A percentile compares a stretch with the other conserved stretches of the same genome.
Conservation (phyloP, 768 basidiomycete genomes). For the Boletus tylopilopsis region DNA sequence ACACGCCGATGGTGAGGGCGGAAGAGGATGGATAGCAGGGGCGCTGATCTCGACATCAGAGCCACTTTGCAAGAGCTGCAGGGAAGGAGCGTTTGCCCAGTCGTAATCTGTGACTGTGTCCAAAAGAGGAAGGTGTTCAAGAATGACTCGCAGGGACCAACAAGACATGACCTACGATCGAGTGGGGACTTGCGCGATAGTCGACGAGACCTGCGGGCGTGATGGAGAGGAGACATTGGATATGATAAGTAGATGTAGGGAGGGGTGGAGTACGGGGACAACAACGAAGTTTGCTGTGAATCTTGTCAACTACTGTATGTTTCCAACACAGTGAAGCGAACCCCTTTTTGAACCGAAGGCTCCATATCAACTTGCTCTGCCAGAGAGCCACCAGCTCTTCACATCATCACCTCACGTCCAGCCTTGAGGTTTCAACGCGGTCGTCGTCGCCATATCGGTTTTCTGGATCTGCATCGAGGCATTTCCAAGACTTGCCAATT, state of each 20-base stretch:
- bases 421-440: conserved; percentile 32
- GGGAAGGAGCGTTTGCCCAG: conserved; percentile 21
- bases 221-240: conserved; percentile 32
- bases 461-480: conserved; percentile 28
- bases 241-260: not conserved
- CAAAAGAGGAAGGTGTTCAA: conserved; percentile 35
- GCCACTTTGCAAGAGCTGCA: conserved; percentile 21
- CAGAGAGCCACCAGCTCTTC: conserved; percentile 27
- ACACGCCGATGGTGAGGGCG: conserved; percentile 18
- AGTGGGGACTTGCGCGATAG: conserved; percentile 39
- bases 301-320: conserved; percentile 4
- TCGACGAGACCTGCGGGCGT: conserved; percentile 42
- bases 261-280: not conserved
- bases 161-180: conserved; percentile 25
- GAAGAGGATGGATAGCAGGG: conserved; percentile 2
- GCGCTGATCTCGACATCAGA: conserved; percentile 9
- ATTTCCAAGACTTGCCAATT: not conserved
- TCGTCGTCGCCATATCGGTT: conserved; percentile 23
- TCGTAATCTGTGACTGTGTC: conserved; percentile 29
- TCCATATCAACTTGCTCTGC: conserved; percentile 15
- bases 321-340: conserved; percentile 3
- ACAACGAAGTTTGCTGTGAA: not conserved
- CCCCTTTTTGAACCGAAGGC: conserved; percentile 32
- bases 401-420: conserved; percentile 39
- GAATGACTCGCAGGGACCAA: conserved; percentile 24